phyloP scores from a whole-genome alignment of 148 eudicot genomes.

The Camellia lanceoleosa region DNA sequence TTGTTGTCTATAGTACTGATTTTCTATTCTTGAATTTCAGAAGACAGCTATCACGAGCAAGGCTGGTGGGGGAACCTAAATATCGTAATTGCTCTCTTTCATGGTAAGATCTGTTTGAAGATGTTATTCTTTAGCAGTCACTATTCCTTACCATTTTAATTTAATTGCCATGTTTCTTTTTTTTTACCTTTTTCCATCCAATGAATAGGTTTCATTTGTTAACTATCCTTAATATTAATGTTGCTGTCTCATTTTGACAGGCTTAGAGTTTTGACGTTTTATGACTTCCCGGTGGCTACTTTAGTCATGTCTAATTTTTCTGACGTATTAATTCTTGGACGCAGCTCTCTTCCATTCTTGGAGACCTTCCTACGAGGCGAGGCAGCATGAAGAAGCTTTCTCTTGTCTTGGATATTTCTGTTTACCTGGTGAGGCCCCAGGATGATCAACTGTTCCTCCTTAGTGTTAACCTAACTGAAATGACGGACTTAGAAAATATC shows the following conservation, averaged over 20 bases:
- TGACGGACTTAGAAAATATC: background rate
- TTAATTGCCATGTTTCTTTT: background rate
- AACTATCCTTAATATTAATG: background rate
- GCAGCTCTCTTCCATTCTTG: constrained; percentile 4
- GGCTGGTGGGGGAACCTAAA: constrained; percentile 38
- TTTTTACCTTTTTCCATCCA: background rate
- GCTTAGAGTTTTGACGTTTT: background rate
- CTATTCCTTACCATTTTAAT: background rate
- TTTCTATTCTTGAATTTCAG: constrained; percentile 20
- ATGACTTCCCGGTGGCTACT: constrained; percentile 9
- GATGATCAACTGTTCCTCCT: constrained; percentile 6
- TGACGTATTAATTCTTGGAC: background rate
- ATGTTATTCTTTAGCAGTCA: background rate
- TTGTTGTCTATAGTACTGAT: background rate
- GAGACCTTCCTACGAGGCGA: background rate
- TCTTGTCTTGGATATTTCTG: background rate
- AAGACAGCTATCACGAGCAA: constrained; percentile 36
- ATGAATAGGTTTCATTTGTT: constrained; percentile 5
- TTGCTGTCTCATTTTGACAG: background rate
- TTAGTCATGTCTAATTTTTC: background rate
- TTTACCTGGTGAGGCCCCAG: constrained; percentile 13
- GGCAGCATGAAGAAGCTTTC: background rate
- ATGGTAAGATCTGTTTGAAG: constrained; percentile 14
- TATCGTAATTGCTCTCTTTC: background rate
- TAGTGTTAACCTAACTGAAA: background rate